Evolutionary conservation across 305 asterid species (phyloP).

Genomic region (Nicotiana rustica): DNA sequence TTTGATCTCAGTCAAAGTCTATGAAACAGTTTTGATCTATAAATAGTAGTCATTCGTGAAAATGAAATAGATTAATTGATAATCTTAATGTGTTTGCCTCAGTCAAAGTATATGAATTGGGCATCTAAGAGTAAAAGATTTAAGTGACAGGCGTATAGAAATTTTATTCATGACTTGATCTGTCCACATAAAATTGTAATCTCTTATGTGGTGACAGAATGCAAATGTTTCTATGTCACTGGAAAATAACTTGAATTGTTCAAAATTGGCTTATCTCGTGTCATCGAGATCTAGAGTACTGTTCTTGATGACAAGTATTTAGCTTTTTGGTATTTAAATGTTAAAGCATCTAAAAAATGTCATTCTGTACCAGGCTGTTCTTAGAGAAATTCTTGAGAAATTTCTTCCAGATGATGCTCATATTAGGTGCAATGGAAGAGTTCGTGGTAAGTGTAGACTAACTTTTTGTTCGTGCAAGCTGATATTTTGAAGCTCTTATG

Average conservation of each 20-base stretch:
- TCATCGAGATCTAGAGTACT: background rate
- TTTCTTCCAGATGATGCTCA: constrained; percentile 89
- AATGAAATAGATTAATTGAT: constrained; percentile 3
- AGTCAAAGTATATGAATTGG: background rate
- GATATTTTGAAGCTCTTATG: constrained; percentile 10
- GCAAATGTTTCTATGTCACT: background rate
- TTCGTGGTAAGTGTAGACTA: constrained; percentile 72
- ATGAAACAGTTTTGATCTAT: constrained; percentile 15
- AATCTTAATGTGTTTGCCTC: background rate
- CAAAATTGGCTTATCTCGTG: background rate
- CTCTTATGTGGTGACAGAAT: constrained; percentile 25
- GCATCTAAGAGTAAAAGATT: background rate
- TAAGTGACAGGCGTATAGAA: background rate
- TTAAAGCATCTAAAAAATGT: constrained; percentile 34
- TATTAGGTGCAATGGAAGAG: constrained; percentile 85
- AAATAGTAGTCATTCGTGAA: background rate
- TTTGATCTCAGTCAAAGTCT: background rate
- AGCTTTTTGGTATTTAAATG: constrained; percentile 27
- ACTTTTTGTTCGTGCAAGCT: background rate
- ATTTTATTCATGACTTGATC: constrained; percentile 22
- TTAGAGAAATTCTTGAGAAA: constrained; percentile 69
- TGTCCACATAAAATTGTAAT: background rate
- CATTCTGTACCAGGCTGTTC: constrained; percentile 77
- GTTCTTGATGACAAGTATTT: background rate
- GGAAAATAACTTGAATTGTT: background rate